Base-by-base conservation (phyloP, 73 alveolate genomes). In the Symbiodinium pilosum region DNA sequence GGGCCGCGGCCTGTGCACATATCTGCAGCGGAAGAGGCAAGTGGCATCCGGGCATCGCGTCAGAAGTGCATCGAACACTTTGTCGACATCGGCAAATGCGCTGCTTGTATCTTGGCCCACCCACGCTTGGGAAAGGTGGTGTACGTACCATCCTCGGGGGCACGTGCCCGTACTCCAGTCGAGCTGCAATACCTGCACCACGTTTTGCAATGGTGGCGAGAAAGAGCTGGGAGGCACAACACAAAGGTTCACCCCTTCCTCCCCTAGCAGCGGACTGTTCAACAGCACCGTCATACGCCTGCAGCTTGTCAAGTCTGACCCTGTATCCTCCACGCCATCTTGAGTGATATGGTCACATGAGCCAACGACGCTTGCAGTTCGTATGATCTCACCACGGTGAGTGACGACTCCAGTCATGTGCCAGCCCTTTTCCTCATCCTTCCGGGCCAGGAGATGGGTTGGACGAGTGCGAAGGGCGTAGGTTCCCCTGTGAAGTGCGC, bases 401-500 rank as follows among this genome's bases (percentile, higher is more conserved):
- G 81, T 64, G 32, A 64, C 81, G 20, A 64, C 81, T 2, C 81
- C 81, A 28, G 81, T 64, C 81, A 64, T 28, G 12, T 24, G 32
- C 81, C 81, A 64, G 81, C 81, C 81, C 4, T 28, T 34, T 1
- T 64, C 18, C 28, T 73, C 43, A n/a, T 73, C 85, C 43, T n/a
- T 73, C 43, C 51, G 14, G 38, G 85, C 42, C n/a, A 87, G 41
- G 64, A 87, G 42, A 64, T 87, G 94, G 11, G 94, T 87, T 20
- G 94, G 85, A 5, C 43, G 28, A 26, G 94, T 87, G 85, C 94
- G 94, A 56, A 87, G 28, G 43, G 94, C 94, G 24, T 87, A 87
- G 43, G 69, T 36, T 20, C 96, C 96, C 21, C 96, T 68, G 41
- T 89, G 96, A 42, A 89, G 73, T 16, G 96, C 96, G 64, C 96